Conservation (phyloP, 768 basidiomycete species). For the Holtermannia corniformis region DNA sequence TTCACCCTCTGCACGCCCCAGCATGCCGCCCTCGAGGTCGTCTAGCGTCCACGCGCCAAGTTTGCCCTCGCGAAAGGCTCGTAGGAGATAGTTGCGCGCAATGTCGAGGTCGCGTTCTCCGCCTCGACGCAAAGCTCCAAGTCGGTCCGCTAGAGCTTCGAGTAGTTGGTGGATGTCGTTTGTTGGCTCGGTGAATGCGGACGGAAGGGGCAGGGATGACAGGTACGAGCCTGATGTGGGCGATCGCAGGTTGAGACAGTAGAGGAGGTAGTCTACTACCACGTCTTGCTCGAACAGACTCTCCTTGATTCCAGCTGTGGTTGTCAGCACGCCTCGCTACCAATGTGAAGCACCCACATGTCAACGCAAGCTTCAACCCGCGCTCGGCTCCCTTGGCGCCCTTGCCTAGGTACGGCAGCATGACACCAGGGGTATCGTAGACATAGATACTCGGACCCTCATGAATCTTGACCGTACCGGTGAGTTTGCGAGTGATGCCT, state of each 20-base stretch:
- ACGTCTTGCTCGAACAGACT: constrained; percentile 76
- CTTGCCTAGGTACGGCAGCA: constrained; percentile 85
- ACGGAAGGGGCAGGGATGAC: constrained; percentile 36
- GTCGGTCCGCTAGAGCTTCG: constrained; percentile 56
- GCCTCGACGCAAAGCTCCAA: constrained; percentile 74
- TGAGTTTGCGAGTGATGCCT: constrained; percentile 78
- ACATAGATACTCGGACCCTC: constrained; percentile 74
- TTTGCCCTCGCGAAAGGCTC: constrained; percentile 65
- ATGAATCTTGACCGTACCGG: constrained; percentile 77
- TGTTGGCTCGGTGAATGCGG: constrained; percentile 52
- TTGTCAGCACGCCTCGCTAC: background rate
- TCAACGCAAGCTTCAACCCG: constrained; percentile 84
- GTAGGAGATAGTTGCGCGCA: constrained; percentile 70
- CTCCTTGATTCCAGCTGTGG: constrained; percentile 65
- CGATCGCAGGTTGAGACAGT: constrained; percentile 59
- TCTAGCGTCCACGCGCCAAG: constrained; percentile 40
- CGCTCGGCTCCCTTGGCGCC: constrained; percentile 80
- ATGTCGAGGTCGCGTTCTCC: constrained; percentile 60
- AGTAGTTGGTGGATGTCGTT: constrained; percentile 60
- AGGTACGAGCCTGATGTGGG: constrained; percentile 13
- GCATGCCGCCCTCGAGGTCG: constrained; percentile 17
- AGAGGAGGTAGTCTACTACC: constrained; percentile 75
- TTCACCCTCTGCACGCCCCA: too few relatives aligned
- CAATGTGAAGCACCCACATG: constrained; percentile 49
- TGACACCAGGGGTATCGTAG: constrained; percentile 91